These are phyloP conservation scores for Trametes elegans DNA, from an alignment of 768 basidiomycete genomes.

Conservation along the genomic window DNA sequence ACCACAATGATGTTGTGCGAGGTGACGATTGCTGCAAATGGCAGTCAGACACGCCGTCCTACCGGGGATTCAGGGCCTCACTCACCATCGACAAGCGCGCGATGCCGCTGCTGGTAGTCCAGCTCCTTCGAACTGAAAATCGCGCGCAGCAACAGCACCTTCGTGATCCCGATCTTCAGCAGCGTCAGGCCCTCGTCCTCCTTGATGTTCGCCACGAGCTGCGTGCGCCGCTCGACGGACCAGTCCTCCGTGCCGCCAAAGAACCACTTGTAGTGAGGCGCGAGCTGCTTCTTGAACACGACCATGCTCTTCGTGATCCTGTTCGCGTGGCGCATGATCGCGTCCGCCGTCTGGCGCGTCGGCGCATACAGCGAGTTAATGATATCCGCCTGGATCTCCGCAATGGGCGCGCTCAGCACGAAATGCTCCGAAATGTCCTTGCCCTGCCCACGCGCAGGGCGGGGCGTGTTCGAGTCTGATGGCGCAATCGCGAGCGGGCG, in stretches of 20 bases:
- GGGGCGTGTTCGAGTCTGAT: conserved; percentile 80
- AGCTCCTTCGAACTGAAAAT: conserved; percentile 77
- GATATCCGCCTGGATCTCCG: conserved; percentile 86
- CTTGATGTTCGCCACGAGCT: conserved; percentile 70
- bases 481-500: conserved; percentile 82
- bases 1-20: conserved; percentile 86
- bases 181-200: conserved; percentile 82
- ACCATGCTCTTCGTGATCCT: conserved; percentile 77
- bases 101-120: conserved; percentile 59
- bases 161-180: conserved; percentile 78
- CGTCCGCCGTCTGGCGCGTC: conserved; percentile 63
- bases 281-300: conserved; percentile 66
- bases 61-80: too few relatives aligned
- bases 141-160: conserved; percentile 75
- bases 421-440: conserved; percentile 78
- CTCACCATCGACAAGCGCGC: conserved; percentile 77
- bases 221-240: conserved; percentile 59
- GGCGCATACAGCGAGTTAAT: conserved; percentile 84
- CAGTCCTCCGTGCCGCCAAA: conserved; percentile 80
- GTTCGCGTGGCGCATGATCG: conserved; percentile 72
- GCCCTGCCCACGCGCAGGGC: conserved; percentile 51
- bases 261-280: conserved; percentile 70
- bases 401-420: conserved; percentile 68
- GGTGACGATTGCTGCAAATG: conserved; percentile 65
- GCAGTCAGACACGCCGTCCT: too few relatives aligned